phyloP scores from a whole-genome alignment of 2,329 filamentous ascomycete genomes.

The Apiospora koreana region DNA sequence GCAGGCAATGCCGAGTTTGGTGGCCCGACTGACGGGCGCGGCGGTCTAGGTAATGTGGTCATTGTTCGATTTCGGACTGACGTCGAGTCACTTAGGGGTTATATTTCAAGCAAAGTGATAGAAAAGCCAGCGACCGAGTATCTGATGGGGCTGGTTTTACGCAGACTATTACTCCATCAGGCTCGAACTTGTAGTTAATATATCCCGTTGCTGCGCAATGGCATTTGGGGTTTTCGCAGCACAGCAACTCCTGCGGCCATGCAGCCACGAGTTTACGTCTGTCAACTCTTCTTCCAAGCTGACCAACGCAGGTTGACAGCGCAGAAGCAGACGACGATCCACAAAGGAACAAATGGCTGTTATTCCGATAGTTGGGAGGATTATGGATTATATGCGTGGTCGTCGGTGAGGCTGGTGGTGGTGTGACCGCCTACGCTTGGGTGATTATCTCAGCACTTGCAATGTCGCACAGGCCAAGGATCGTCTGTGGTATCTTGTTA shows the following conservation, averaged over 20 bases:
- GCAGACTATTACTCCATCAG: background rate
- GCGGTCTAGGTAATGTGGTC: conserved; percentile 66
- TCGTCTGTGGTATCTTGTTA: background rate
- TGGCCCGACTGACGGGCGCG: conserved; percentile 69
- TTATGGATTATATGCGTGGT: conserved; percentile 2
- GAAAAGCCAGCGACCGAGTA: background rate
- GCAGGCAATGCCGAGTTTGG: conserved; percentile 73
- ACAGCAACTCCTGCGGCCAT: background rate
- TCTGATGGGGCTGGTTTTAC: background rate
- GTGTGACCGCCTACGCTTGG: background rate
- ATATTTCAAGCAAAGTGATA: background rate
- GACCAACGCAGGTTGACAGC: background rate
- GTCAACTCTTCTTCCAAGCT: background rate
- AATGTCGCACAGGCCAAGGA: background rate
- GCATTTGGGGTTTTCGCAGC: background rate
- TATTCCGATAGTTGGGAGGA: background rate
- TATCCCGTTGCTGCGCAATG: background rate
- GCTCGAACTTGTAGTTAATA: background rate
- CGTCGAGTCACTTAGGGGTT: background rate
- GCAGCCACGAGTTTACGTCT: background rate
- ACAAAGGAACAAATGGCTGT: background rate
- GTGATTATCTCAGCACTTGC: background rate
- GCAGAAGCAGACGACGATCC: background rate
- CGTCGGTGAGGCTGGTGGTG: background rate
- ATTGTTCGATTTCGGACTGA: conserved; percentile 34